phyloP scores from a whole-genome alignment of 768 basidiomycete species.

The Ephemerocybe angulata region DNA sequence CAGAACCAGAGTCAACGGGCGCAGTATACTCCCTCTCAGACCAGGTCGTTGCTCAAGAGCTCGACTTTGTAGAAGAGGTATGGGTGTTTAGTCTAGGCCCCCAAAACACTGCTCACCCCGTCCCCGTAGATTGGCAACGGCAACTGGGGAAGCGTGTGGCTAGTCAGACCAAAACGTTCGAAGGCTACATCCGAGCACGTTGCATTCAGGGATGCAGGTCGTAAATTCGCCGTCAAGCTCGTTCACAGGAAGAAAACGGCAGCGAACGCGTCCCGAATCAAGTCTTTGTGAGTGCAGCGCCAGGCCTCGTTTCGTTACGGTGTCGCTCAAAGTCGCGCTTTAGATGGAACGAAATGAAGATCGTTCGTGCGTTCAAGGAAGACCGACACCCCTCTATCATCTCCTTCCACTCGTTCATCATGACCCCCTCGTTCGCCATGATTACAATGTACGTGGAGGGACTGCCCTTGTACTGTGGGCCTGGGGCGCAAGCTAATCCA shows the following conservation, averaged over 20 bases:
- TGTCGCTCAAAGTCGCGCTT: not conserved
- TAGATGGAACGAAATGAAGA: conserved; percentile 99
- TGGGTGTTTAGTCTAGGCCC: conserved; percentile 7
- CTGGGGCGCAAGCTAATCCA: no score
- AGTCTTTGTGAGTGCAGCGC: conserved; percentile 72
- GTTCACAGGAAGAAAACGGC: conserved; percentile 84
- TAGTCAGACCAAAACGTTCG: conserved; percentile 60
- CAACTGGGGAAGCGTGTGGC: conserved; percentile 92
- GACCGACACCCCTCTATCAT: conserved; percentile 92
- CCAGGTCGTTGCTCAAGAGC: conserved; percentile 61
- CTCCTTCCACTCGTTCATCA: conserved; percentile 90
- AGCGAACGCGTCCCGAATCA: conserved; percentile 84
- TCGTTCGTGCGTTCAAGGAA: conserved; percentile 77
- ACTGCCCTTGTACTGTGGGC: no score
- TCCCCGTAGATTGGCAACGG: conserved; percentile 81
- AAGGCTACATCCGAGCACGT: conserved; percentile 25
- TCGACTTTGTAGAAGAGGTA: conserved; percentile 76
- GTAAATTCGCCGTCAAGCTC: conserved; percentile 86
- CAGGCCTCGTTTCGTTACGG: not conserved
- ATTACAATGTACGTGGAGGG: conserved; percentile 68
- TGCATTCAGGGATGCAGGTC: conserved; percentile 38
- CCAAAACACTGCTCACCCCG: not conserved
- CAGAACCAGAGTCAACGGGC: conserved; percentile 32
- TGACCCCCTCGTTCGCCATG: conserved; percentile 85
- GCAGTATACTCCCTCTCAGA: conserved; percentile 78